These are phyloP conservation scores for Allomyces macrogynus DNA, from an alignment of 192 early-diverging fungal species.

Conservation along the genomic window DNA sequence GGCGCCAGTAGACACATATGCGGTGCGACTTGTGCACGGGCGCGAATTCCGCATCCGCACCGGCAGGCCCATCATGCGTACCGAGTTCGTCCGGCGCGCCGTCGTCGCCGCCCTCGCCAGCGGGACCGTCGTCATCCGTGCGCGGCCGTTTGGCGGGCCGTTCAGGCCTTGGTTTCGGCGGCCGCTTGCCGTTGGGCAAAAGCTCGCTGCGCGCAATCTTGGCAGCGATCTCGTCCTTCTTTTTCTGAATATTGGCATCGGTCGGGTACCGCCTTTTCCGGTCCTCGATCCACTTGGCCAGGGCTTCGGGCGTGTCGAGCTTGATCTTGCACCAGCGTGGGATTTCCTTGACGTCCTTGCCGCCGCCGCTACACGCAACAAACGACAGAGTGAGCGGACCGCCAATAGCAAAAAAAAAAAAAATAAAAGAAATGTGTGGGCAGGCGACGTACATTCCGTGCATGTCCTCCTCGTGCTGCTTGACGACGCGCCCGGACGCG, in stretches of 20 bases:
- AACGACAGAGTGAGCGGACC: neutral
- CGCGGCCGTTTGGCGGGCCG: neutral
- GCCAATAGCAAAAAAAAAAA: too few relatives aligned
- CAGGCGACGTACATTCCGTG: neutral
- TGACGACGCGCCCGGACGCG: neutral
- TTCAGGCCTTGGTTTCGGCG: neutral
- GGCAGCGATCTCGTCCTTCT: conserved; percentile 9
- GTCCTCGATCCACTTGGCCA: conserved; percentile 64
- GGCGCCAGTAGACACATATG: too few relatives aligned
- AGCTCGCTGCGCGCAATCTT: neutral
- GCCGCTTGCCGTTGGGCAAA: neutral
- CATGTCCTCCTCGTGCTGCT: neutral
- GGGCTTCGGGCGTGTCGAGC: conserved; percentile 45
- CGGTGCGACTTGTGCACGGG: neutral
- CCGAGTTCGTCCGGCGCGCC: neutral
- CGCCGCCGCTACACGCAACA: neutral
- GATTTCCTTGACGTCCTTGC: conserved; percentile 4
- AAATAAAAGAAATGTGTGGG: neutral
- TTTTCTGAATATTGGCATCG: conserved; percentile 37
- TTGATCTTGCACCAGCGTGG: conserved; percentile 4
- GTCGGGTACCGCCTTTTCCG: conserved; percentile 63
- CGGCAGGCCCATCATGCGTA: too few relatives aligned
- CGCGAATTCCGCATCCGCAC: neutral
- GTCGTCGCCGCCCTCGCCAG: neutral
- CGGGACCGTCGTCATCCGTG: neutral